phyloP scores from a whole-genome alignment of 2,329 filamentous ascomycete genomes.

The Colletotrichum coccodes region DNA sequence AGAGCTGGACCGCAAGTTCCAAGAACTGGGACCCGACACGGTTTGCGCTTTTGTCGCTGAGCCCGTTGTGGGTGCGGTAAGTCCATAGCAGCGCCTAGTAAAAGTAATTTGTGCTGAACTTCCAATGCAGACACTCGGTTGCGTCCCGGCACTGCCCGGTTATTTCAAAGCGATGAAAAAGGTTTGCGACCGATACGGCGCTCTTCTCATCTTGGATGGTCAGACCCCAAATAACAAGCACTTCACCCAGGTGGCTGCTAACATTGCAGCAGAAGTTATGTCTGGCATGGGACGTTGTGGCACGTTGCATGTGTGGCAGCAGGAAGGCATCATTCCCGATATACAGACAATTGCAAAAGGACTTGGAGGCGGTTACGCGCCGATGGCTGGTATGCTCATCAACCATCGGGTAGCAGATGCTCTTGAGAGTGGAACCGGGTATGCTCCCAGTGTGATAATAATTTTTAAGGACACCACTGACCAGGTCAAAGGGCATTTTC shows the following conservation, averaged over 20 bases:
- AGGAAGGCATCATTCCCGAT: conserved; percentile 55
- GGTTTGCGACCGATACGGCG: conserved; percentile 77
- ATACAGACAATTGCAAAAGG: conserved; percentile 69
- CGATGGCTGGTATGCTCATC: conserved; percentile 65
- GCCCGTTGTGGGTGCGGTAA: conserved; percentile 77
- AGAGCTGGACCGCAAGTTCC: conserved; percentile 76
- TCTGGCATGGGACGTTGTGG: conserved; percentile 28
- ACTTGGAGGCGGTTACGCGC: conserved; percentile 64
- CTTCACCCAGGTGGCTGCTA: not conserved
- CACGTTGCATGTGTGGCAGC: conserved; percentile 23
- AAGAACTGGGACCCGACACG: conserved; percentile 68
- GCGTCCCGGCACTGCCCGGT: conserved; percentile 61
- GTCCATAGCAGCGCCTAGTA: conserved; percentile 38
- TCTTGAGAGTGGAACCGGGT: conserved; percentile 56
- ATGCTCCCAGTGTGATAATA: not conserved
- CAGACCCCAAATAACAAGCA: not conserved
- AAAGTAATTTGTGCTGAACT: not conserved
- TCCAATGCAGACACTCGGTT: conserved; percentile 68
- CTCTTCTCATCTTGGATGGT: conserved; percentile 77
- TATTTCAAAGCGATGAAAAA: conserved; percentile 76
- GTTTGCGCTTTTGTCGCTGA: conserved; percentile 73
- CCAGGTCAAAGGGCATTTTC: conserved; percentile 40
- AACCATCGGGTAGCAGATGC: conserved; percentile 58
- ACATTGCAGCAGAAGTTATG: conserved; percentile 42
- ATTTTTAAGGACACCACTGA: not conserved